A percentile compares a stretch with the other conserved stretches of the same genome.
phyloP scores from a whole-genome alignment of 805 yeast genomes.

The Kluyveromyces dobzhanskii region DNA sequence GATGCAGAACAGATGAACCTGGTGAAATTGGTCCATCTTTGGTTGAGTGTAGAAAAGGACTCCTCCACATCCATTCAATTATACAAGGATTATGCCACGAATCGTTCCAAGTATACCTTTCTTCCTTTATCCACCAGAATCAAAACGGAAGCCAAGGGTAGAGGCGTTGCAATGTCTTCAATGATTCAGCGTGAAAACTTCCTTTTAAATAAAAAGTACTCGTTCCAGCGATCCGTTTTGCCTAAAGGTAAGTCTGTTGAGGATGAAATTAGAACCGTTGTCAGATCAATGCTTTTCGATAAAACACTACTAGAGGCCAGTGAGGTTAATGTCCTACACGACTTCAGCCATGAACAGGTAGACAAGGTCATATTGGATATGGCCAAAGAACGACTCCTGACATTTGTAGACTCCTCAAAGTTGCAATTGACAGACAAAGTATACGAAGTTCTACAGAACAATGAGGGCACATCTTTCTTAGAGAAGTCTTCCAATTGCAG shows the following conservation, averaged over 20 bases:
- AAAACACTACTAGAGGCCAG: slow-evolving; percentile 23
- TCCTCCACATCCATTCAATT: slow-evolving; percentile 10
- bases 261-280: slow-evolving; percentile 24
- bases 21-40: slow-evolving; percentile 45
- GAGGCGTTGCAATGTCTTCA: slow-evolving; percentile 48
- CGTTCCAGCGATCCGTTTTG: slow-evolving; percentile 22
- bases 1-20: slow-evolving; percentile 48
- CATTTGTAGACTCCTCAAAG: slow-evolving; percentile 40
- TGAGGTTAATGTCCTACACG: slow-evolving; percentile 27
- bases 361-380: slow-evolving; percentile 35
- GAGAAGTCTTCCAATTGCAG: slow-evolving; percentile 40
- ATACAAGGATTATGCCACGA: slow-evolving; percentile 37
- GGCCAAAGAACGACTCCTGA: slow-evolving; percentile 47
- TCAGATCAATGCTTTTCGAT: slow-evolving; percentile 29
- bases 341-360: slow-evolving; percentile 43
- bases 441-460: slow-evolving; percentile 19
- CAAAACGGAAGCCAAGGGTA: slow-evolving; percentile 5
- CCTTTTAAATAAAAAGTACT: slow-evolving; percentile 39
- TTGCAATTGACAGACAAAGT: slow-evolving; percentile 18
- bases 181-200: slow-evolving; percentile 63
- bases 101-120: slow-evolving; percentile 39
- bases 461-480: slow-evolving; percentile 32
- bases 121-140: slow-evolving; percentile 20
- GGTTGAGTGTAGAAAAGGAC: slow-evolving; percentile 49
- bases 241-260: slow-evolving; percentile 13